A percentile compares a stretch with the other conserved stretches of the same genome.
These are phyloP conservation scores for Rhododendron ovatum DNA, from an alignment of 148 eudicot genomes.

Conservation along the genomic window DNA sequence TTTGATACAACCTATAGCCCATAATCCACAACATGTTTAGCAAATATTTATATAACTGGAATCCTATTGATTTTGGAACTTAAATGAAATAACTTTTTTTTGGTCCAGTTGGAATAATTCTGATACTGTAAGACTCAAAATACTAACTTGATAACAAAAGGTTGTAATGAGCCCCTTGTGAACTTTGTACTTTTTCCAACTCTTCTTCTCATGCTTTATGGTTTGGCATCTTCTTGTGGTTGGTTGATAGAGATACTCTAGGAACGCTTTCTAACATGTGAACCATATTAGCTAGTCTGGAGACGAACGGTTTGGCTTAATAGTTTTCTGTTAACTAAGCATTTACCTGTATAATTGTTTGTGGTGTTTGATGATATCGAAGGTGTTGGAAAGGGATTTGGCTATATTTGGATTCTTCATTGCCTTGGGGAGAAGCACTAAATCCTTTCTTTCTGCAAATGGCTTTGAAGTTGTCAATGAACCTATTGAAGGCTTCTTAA, in stretches of 20 bases:
- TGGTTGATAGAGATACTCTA: background rate
- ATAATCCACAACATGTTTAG: background rate
- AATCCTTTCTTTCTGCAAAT: constrained; percentile 64
- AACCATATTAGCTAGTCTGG: background rate
- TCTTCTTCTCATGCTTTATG: background rate
- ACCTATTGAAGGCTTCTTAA: constrained; percentile 71
- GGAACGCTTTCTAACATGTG: background rate
- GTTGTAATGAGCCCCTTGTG: background rate
- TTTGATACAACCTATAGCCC: background rate
- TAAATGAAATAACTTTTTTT: background rate
- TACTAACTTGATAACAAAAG: background rate
- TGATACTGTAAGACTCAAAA: background rate
- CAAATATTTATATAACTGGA: background rate
- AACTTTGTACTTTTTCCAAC: background rate
- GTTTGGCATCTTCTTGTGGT: constrained; percentile 5
- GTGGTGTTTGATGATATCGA: background rate
- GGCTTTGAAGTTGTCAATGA: constrained; percentile 63
- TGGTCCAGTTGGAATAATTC: background rate
- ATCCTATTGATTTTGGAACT: background rate
- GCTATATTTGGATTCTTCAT: constrained; percentile 95
- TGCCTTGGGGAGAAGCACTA: constrained; percentile 90
- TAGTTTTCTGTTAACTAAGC: background rate
- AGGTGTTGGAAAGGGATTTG: constrained; percentile 90
- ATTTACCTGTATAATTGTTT: constrained; percentile 3
- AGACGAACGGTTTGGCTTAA: background rate